Conservation (phyloP, 2,329 filamentous ascomycete species). For the Calonectria leucothoes region DNA sequence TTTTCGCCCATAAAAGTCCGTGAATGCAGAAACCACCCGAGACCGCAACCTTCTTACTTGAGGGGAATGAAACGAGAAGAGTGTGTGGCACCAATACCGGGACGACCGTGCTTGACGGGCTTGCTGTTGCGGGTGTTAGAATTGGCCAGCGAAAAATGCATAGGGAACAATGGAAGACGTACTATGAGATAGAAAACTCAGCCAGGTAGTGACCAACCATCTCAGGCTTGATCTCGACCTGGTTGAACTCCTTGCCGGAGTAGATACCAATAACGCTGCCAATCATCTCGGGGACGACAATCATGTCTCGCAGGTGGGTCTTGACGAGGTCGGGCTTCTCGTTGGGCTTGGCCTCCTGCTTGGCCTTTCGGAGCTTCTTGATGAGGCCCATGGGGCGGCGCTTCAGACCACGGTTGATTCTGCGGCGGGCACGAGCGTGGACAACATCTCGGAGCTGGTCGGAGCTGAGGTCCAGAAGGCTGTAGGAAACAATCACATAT, state of each 20-base stretch:
- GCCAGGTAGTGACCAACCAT: constrained; percentile 99
- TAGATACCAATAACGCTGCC: constrained; percentile 98
- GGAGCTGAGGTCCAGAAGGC: constrained; percentile 97
- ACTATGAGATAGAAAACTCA: constrained; percentile 99
- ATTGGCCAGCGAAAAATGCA: not conserved
- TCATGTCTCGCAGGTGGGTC: constrained; percentile 99
- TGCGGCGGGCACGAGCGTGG: constrained; percentile 96
- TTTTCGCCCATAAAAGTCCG: constrained; percentile 67
- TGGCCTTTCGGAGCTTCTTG: constrained; percentile 99
- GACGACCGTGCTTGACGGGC: constrained; percentile 99
- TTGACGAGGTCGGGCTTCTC: constrained; percentile 99
- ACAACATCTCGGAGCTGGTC: constrained; percentile 99
- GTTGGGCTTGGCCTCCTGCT: constrained; percentile 99
- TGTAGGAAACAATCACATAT: constrained; percentile 53
- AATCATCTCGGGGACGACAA: constrained; percentile 99
- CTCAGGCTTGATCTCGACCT: constrained; percentile 99
- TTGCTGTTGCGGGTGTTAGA: constrained; percentile 77
- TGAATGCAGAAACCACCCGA: constrained; percentile 68
- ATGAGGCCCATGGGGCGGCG: constrained; percentile 99
- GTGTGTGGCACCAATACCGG: constrained; percentile 99
- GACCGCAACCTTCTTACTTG: constrained; percentile 84
- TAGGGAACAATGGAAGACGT: constrained; percentile 58
- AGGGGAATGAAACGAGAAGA: constrained; percentile 99
- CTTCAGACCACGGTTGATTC: constrained; percentile 99
- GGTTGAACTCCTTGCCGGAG: constrained; percentile 99